phyloP scores from a whole-genome alignment of 129 eudicot species.

The Flaveria robusta region DNA sequence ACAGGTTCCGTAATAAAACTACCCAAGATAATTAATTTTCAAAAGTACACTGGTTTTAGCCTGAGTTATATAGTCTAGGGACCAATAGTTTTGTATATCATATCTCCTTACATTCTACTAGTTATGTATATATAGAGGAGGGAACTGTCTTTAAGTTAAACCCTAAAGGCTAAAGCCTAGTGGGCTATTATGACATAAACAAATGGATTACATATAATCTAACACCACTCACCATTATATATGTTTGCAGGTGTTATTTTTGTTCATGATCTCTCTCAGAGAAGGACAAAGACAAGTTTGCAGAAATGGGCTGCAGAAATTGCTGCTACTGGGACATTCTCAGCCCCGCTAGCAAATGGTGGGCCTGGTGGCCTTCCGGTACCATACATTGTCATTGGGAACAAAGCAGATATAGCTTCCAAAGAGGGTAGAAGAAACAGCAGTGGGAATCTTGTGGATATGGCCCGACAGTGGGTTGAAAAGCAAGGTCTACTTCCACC shows the following conservation, averaged over 20 bases:
- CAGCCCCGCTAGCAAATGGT: constrained; percentile 30
- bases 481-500: constrained; percentile 33
- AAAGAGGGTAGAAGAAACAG: constrained; percentile 33
- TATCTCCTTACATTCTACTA: too few relatives aligned
- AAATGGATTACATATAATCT: too few relatives aligned
- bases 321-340: constrained; percentile 25
- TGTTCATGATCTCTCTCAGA: constrained; percentile 30
- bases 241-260: constrained; percentile 22
- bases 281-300: constrained; percentile 26
- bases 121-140: too few relatives aligned
- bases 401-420: constrained; percentile 32
- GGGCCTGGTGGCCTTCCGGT: constrained; percentile 34
- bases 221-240: not conserved
- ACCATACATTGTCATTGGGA: constrained; percentile 28
- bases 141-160: too few relatives aligned
- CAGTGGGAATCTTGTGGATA: constrained; percentile 33
- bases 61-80: not conserved
- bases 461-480: constrained; percentile 33
- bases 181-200: too few relatives aligned
- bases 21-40: not conserved
- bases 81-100: not conserved
- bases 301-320: constrained; percentile 30
- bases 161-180: too few relatives aligned
- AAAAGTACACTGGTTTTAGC: not conserved
- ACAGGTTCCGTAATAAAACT: not conserved